Evolutionary conservation across 331 rosid genomes (phyloP), one percentile per base, ranked within the genome.

Genomic region (Acacia concinna): DNA sequence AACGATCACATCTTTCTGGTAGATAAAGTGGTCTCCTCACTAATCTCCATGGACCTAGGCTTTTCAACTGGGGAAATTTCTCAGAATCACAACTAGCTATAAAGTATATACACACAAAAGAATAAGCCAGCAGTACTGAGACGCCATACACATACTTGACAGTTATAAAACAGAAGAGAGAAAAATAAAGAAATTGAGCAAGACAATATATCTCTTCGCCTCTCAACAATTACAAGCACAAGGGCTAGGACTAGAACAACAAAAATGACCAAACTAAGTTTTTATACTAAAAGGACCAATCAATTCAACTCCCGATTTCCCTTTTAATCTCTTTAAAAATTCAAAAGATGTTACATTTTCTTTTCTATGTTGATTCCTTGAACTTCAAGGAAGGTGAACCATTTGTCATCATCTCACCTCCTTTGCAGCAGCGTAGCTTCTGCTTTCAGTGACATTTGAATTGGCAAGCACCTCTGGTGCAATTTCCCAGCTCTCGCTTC

Each of bases 401-500:
- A 49, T 0, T 89, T 88, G 78, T 85, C n/a, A 28, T 30, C n/a
- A 60, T 28, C 67, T 60, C 87, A 73, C 84, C 71, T 93, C 93
- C 52, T 85, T 89, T 6, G 87, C 35, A 70, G 87, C 78, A 41
- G 63, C 91, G 80, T 87, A 74, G 77, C 84, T 82, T 89, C 94
- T 88, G 81, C 90, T 86, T 84, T 94, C 98, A 8, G 89, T 89
- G 54, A 84, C 86, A 76, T 79, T 84, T 4, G 88, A 85, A 77
- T 84, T 91, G 75, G 88, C 86, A 69, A 89, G 82, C 62, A 71
- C 90, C 10, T 94, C 97, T 0, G 86, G 82, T 0, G 94, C 90
- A 44, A 94, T 86, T 71, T 94, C 98, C 97, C 95, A 92, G 91
- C 94, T 94, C 81, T 83, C 94, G 28, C 92, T 91, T 85, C 97